Evolutionary conservation across 2,329 filamentous ascomycete genomes (phyloP), one percentile per base, ranked within the genome.

Genomic region (Ramularia endophylla): DNA sequence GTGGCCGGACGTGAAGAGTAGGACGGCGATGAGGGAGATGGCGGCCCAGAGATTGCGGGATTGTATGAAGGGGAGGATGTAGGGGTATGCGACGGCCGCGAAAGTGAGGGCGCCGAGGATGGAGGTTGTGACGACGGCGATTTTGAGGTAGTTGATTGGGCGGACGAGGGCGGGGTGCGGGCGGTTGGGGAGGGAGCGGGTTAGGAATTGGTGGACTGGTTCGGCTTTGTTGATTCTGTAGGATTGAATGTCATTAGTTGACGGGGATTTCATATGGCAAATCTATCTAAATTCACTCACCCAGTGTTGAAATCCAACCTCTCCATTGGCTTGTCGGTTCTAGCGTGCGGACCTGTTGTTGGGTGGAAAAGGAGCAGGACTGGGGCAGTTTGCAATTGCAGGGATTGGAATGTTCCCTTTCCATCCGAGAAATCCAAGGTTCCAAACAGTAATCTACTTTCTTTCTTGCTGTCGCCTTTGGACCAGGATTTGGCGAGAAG

Each of bases 31-130:
- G 53, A 98, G 71, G 65, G 85, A 94, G 57, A 94, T 67, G 16
- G 85, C 87, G 17, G 90, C 89, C 92, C 92, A 98, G 13, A 97
- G 69, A 58, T 94, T 97, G 54, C 90, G 84, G 71, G 84, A 95
- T 65, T 88, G 86, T 27, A 95, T 64, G 45, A 95, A 59, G 3
- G 90, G 90, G 8, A 90, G 61, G 9, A 95, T 59, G 57, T 89
- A 94, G 5, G 87, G 86, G 54, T 80, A 85, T 9, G 83, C 77
- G 35, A 89, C 81, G 20, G 78, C 80, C 41, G 82, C 56, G 38
- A 83, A 73, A 1, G 87, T 90, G 32, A 83, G 63, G 8, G 73
- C 62, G 34, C 85, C 88, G 11, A 94, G 71, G 1, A 85, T 45
- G n/a, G 81, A 72, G 5, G 84, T 85, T 28, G 80, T 74, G 16